Conservation (phyloP, 805 yeast species). For the Monosporozyma servazzii region DNA sequence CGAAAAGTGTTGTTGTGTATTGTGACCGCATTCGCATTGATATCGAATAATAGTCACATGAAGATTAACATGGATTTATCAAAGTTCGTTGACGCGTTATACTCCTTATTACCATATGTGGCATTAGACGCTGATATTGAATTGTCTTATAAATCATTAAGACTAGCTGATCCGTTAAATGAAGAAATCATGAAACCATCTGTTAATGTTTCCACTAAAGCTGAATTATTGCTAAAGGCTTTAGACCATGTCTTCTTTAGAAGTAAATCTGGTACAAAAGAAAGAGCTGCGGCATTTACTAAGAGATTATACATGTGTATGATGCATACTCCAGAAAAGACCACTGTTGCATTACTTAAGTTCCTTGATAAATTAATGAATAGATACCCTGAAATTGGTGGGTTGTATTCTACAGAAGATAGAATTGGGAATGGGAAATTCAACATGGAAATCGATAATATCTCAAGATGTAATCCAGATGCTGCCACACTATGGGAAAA, state of each 20-base stretch:
- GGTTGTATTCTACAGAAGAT: slow-evolving; percentile 82
- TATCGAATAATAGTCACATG: slow-evolving; percentile 62
- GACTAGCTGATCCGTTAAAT: slow-evolving; percentile 70
- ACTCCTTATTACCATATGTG: slow-evolving; percentile 56
- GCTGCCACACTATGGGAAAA: slow-evolving; percentile 91
- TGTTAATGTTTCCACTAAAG: slow-evolving; percentile 80
- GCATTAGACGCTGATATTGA: slow-evolving; percentile 78
- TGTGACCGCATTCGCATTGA: slow-evolving; percentile 81
- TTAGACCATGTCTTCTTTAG: slow-evolving; percentile 76
- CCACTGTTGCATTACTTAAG: slow-evolving; percentile 66
- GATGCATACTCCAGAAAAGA: slow-evolving; percentile 79
- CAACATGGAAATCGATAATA: slow-evolving; percentile 52
- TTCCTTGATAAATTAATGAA: slow-evolving; percentile 68
- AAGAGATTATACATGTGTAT: slow-evolving; percentile 64
- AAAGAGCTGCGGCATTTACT: slow-evolving; percentile 70
- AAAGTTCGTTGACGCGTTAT: slow-evolving; percentile 67
- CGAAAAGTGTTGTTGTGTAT: slow-evolving; percentile 75
- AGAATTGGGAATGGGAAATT: slow-evolving; percentile 74
- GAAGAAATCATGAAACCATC: slow-evolving; percentile 46
- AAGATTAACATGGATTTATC: slow-evolving; percentile 76
- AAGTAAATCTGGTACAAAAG: slow-evolving; percentile 54
- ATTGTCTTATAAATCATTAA: slow-evolving; percentile 68
- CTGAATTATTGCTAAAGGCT: slow-evolving; percentile 70
- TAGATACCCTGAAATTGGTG: slow-evolving; percentile 61
- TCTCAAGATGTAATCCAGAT: slow-evolving; percentile 73